A percentile compares a stretch with the other conserved stretches of the same genome.
Conservation (phyloP, 345 rosid species). For the Hirschfeldia incana region DNA sequence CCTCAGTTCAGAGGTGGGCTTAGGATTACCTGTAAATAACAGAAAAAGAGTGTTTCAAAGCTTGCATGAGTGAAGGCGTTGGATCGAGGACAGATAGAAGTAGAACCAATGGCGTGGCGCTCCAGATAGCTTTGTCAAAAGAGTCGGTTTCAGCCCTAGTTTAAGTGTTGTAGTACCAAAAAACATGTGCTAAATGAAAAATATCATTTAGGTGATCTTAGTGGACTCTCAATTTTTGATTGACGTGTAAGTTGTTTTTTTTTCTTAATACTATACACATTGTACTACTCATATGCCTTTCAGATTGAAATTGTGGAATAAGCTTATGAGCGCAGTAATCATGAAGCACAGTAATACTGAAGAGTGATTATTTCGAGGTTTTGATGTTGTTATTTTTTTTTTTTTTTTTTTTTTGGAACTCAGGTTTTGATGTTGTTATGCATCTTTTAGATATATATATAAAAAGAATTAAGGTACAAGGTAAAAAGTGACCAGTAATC, state of each 20-base stretch:
- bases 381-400: not conserved
- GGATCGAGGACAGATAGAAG: not conserved
- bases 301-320: not conserved
- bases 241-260: constrained; percentile 7
- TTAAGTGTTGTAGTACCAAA: not conserved
- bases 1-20: constrained; percentile 33
- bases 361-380: not conserved
- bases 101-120: constrained; percentile 14
- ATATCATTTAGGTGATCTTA: constrained; percentile 6
- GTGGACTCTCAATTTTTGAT: constrained; percentile 8
- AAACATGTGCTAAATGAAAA: not conserved
- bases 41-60: constrained; percentile 16
- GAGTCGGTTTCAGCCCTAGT: constrained; percentile 11
- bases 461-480: not conserved
- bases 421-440: not conserved
- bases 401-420: no score
- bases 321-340: not conserved
- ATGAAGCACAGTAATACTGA: not conserved
- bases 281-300: constrained; percentile 12
- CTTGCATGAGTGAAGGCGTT: not conserved
- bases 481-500: not conserved
- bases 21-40: constrained; percentile 29
- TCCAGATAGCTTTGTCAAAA: not conserved
- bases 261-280: not conserved
- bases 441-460: not conserved